Evolutionary conservation across 805 yeast species (phyloP).

Genomic region (Pichia paraexigua): DNA sequence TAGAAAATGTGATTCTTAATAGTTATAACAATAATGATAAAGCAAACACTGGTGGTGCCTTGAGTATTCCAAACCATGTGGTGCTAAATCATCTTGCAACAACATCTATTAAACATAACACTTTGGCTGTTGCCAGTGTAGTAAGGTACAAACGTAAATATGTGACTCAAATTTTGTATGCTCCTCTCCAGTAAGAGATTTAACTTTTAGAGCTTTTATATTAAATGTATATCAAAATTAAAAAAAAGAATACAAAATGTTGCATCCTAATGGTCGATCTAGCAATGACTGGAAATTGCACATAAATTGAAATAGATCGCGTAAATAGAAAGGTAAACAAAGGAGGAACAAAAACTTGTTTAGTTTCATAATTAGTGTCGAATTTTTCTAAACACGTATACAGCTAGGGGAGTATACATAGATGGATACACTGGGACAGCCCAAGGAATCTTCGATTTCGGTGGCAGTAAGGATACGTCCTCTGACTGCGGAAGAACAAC

Average conservation of each 20-base stretch:
- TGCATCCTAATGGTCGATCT: too few relatives aligned
- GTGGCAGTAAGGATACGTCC: slow-evolving; percentile 84
- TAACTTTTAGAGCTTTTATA: too few relatives aligned
- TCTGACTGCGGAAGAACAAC: slow-evolving; percentile 53
- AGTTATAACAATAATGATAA: slow-evolving; percentile 53
- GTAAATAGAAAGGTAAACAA: not conserved
- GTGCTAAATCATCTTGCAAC: slow-evolving; percentile 93
- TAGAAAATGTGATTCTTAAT: slow-evolving; percentile 88
- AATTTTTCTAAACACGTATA: not conserved
- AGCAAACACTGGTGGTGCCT: slow-evolving; percentile 79
- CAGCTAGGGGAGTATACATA: too few relatives aligned
- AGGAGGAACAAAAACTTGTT: not conserved
- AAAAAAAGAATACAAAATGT: too few relatives aligned
- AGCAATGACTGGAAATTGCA: too few relatives aligned
- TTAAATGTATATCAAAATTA: not conserved
- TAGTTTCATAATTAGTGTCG: not conserved
- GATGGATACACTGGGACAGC: not conserved
- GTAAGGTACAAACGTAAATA: slow-evolving; percentile 83
- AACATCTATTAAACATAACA: slow-evolving; percentile 87
- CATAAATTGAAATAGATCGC: not conserved
- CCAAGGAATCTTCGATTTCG: slow-evolving; percentile 50
- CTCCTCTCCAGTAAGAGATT: slow-evolving; percentile 54
- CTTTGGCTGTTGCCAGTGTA: slow-evolving; percentile 86
- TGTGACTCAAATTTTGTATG: slow-evolving; percentile 85
- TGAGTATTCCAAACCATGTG: slow-evolving; percentile 92